Percentiles rank a stretch among this genome's conserved stretches.
phyloP scores from a whole-genome alignment of 179 eudicot genomes.

The Sideroxylon spinosum region DNA sequence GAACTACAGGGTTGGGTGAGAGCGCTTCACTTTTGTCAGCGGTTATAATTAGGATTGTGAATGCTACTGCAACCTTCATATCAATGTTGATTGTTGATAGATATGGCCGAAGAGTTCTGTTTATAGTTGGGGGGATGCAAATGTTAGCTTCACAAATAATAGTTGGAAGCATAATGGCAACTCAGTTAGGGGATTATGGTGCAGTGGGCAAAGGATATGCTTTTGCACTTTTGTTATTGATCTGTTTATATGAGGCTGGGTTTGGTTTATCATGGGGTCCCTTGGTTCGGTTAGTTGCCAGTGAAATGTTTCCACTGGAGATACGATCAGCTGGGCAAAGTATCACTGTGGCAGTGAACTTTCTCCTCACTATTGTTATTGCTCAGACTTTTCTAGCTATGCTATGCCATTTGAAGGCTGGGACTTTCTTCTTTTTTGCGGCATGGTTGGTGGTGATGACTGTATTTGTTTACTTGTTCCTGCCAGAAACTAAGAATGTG shows the following conservation, averaged over 20 bases:
- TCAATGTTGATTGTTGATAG: slow-evolving; percentile 32
- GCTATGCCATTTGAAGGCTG: slow-evolving; percentile 31
- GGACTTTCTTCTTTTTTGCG: slow-evolving; percentile 32
- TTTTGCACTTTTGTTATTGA: slow-evolving; percentile 24
- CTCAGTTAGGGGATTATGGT: slow-evolving; percentile 37
- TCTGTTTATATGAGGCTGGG: slow-evolving; percentile 35
- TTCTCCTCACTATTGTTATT: slow-evolving; percentile 24
- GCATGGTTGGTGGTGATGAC: slow-evolving; percentile 34
- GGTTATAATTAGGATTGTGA: slow-evolving; percentile 24
- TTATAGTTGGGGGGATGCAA: slow-evolving; percentile 29
- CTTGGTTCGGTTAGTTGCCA: slow-evolving; percentile 33
- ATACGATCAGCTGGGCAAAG: slow-evolving; percentile 38
- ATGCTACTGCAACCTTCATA: slow-evolving; percentile 19
- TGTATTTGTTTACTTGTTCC: slow-evolving; percentile 18
- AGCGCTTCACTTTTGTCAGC: slow-evolving; percentile 42
- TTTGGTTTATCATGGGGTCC: slow-evolving; percentile 49
- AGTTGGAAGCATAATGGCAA: slow-evolving; percentile 30
- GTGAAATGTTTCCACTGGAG: slow-evolving; percentile 39
- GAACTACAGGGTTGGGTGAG: slow-evolving; percentile 41
- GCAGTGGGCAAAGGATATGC: slow-evolving; percentile 31
- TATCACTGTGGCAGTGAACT: slow-evolving; percentile 29
- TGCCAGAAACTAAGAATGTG: slow-evolving; percentile 33
- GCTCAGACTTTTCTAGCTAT: slow-evolving; percentile 29
- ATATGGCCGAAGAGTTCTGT: slow-evolving; percentile 28
- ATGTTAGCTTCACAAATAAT: slow-evolving; percentile 32